A percentile compares a stretch with the other conserved stretches of the same genome.
These are phyloP conservation scores for Paraconiothyrium brasiliense DNA, from an alignment of 2,329 filamentous ascomycete species.

Conservation along the genomic window DNA sequence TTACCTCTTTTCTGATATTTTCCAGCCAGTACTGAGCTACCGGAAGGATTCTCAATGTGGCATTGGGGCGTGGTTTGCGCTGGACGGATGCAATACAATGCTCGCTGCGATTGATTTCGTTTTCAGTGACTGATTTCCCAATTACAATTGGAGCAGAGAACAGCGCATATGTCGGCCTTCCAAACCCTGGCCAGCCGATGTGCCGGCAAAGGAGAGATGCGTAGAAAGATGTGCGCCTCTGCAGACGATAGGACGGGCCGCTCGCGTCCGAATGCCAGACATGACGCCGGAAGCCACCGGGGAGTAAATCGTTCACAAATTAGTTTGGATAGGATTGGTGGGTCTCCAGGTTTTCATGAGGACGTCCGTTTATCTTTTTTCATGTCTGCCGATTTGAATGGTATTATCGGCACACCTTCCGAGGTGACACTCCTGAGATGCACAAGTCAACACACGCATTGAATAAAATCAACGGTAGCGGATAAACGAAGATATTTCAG, in stretches of 20 bases:
- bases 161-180: background rate
- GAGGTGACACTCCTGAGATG: background rate
- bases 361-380: background rate
- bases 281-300: background rate
- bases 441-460: background rate
- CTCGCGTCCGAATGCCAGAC: no score
- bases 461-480: background rate
- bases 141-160: background rate
- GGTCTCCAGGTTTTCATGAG: background rate
- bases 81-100: background rate
- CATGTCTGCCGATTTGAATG: background rate
- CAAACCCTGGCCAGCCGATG: background rate
- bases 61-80: background rate
- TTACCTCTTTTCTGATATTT: no score
- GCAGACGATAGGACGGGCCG: no score
- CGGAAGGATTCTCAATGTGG: no score
- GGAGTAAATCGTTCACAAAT: background rate
- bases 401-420: background rate
- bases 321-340: background rate
- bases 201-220: background rate
- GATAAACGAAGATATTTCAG: background rate
- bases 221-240: background rate
- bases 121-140: background rate
- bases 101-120: background rate
- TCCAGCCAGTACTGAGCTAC: no score